phyloP scores from a whole-genome alignment of 352 stramenopile genomes.

The Phytophthora capsici region DNA sequence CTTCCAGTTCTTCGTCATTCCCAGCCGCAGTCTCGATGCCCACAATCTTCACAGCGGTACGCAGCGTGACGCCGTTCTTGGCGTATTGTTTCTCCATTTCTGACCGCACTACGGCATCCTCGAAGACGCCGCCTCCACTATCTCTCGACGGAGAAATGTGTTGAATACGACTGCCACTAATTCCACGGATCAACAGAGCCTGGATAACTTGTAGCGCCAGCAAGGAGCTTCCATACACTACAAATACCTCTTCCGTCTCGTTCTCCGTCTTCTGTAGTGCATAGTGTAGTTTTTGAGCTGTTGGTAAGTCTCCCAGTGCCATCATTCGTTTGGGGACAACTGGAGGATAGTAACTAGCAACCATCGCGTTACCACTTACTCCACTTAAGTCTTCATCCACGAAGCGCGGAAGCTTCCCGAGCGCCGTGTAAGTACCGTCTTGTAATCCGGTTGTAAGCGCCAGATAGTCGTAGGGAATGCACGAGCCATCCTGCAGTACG shows the following conservation, averaged over 20 bases:
- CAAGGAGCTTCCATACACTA: constrained; percentile 70
- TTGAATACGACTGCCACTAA: constrained; percentile 56
- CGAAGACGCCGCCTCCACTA: constrained; percentile 45
- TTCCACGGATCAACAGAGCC: constrained; percentile 45
- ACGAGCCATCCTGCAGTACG: constrained; percentile 80
- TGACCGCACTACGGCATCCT: constrained; percentile 61
- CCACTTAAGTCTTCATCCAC: constrained; percentile 41
- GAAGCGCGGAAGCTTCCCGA: constrained; percentile 49
- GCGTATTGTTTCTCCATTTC: constrained; percentile 69
- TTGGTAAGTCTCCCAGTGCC: constrained; percentile 28
- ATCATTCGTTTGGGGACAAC: constrained; percentile 35
- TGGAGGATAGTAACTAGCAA: constrained; percentile 35
- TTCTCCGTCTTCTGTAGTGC: constrained; percentile 7
- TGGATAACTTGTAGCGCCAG: constrained; percentile 78
- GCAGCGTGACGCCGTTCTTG: constrained; percentile 40
- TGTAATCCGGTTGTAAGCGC: constrained; percentile 80
- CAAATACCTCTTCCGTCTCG: constrained; percentile 37
- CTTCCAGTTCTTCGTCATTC: constrained; percentile 47
- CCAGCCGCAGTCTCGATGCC: constrained; percentile 36
- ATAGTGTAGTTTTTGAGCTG: constrained; percentile 32
- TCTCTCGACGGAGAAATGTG: constrained; percentile 60
- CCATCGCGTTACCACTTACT: constrained; percentile 1
- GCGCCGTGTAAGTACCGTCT: constrained; percentile 56
- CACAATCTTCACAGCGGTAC: constrained; percentile 59
- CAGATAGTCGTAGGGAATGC: constrained; percentile 87